Percentiles rank a stretch among this genome's conserved stretches.
Conservation (phyloP, 345 rosid genomes). For the Pistacia integerrima region DNA sequence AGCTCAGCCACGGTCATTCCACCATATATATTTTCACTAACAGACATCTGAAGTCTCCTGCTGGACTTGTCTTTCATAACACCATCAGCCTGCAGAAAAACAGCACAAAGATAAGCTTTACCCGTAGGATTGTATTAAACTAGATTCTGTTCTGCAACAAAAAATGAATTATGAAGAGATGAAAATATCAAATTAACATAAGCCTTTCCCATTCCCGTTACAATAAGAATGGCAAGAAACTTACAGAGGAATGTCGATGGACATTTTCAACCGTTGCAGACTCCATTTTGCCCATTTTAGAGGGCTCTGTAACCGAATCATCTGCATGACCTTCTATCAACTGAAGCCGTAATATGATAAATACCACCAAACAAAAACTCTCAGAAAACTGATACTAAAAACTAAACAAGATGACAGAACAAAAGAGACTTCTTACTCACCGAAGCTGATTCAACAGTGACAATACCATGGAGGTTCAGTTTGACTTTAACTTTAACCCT, state of each 20-base stretch:
- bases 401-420: neutral
- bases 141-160: neutral
- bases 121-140: neutral
- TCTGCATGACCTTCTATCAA: conserved; percentile 38
- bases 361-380: neutral
- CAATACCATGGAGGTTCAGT: conserved; percentile 56
- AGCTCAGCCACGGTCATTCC: conserved; percentile 47
- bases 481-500: conserved; percentile 54
- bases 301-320: conserved; percentile 23
- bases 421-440: conserved; percentile 26
- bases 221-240: conserved; percentile 17
- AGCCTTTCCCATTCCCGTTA: neutral
- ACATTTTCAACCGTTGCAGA: conserved; percentile 25
- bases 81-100: conserved; percentile 39
- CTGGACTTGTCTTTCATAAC: conserved; percentile 28
- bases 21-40: conserved; percentile 46
- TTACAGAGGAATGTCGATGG: conserved; percentile 38
- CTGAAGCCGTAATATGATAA: conserved; percentile 33
- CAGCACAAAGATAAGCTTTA: neutral
- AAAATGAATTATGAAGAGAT: neutral
- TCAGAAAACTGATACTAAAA: conserved; percentile 3
- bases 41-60: conserved; percentile 43
- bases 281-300: conserved; percentile 25
- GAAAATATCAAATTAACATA: conserved; percentile 1
- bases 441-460: conserved; percentile 48